Base-by-base conservation (phyloP, 805 yeast genomes). In the Candida peoriensis region DNA sequence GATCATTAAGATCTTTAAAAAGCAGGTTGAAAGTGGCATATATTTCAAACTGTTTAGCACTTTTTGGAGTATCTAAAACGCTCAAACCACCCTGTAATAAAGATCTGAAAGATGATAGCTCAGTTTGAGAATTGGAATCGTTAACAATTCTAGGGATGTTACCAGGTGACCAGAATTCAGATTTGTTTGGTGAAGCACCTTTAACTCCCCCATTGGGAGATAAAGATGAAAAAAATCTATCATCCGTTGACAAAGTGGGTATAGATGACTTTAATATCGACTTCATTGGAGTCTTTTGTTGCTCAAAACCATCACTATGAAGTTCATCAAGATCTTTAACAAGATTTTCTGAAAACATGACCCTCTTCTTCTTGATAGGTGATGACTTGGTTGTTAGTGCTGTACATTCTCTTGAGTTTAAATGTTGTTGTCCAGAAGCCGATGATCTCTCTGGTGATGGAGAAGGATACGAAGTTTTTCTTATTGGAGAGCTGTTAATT, bases 151-250 rank as follows among this genome's bases (percentile, higher is more conserved):
- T 32, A 5, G 50, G 51, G 17, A 53, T 52, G 17, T 47, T 44
- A 8, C 58, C 58, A 3, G 48, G 47, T 10, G 45, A 24, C 58
- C 58, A 53, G 26, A 44, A 53, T 6, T 47, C 51, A 4, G 23
- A 14, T 8, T 22, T 30, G 4, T 36, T 16, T 8, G 42, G 38
- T 18, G 38, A 33, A n/a, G 20, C 14, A 2, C 14, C 30, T 2
- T 28, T 34, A 4, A 17, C 13, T 2, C 20, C 30, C 8, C 5
- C 7, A 24, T 24, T 23, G 2, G 21, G 18, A 8, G 36, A 28
- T 6, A 39, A 24, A 4, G 34, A 20, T 17, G 41, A 27, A 12
- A 34, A 35, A 12, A 24, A 22, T 42, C 39, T 40, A 19, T 39
- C 32, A 14, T 50, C 46, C 2, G 46, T 40, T 16, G 22, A 26